Conservation (phyloP, 805 yeast genomes). For the Wickerhamomyces rabaulensis region DNA sequence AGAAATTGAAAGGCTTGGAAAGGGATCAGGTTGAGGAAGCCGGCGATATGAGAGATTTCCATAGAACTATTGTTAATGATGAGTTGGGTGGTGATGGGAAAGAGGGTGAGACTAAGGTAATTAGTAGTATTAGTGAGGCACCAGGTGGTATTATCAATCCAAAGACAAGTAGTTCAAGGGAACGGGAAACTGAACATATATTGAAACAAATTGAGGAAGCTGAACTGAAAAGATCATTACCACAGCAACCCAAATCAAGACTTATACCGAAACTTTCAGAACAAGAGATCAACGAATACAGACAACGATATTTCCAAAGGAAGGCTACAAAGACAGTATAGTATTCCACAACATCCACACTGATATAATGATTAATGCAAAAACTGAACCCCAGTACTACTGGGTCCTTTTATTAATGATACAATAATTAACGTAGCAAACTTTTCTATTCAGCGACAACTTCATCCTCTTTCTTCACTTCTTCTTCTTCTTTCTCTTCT, state of each 20-base stretch:
- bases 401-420: no score
- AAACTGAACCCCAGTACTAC: no score
- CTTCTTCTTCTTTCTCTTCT: not conserved
- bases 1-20: constrained; percentile 7
- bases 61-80: constrained; percentile 3
- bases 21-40: not conserved
- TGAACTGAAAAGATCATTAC: not conserved
- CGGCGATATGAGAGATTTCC: constrained; percentile 1
- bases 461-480: not conserved
- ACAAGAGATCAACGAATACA: constrained; percentile 11
- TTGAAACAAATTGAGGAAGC: constrained; percentile 5
- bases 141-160: not conserved
- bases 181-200: constrained; percentile 5
- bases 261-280: constrained; percentile 16
- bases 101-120: not conserved
- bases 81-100: not conserved
- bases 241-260: constrained; percentile 6
- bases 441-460: not conserved
- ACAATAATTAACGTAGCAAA: no score
- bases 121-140: no score
- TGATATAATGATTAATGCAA: not conserved
- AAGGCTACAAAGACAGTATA: not conserved
- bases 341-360: not conserved
- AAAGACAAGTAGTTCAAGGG: constrained; percentile 2
- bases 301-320: constrained; percentile 13